Conservation (phyloP, 345 rosid genomes). For the Geranium brycei region DNA sequence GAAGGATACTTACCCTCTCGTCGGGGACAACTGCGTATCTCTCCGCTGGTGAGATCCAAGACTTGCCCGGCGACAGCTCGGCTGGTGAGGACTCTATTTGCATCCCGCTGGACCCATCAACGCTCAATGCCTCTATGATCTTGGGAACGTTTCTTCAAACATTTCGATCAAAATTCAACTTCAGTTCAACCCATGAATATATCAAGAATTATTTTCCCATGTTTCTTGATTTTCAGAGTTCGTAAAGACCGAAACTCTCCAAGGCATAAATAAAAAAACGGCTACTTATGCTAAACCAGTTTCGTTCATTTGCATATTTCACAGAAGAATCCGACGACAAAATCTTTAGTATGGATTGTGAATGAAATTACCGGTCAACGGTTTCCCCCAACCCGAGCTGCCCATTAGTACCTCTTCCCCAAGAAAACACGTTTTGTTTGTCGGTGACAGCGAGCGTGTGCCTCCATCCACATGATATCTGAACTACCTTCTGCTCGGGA, state of each 20-base stretch:
- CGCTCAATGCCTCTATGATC: conserved; percentile 62
- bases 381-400: conserved; percentile 89
- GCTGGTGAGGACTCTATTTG: conserved; percentile 51
- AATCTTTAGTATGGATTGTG: no score
- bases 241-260: no score
- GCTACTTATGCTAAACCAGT: no score
- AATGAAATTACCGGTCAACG: conserved; percentile 45
- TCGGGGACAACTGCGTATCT: conserved; percentile 91
- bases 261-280: no score
- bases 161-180: conserved; percentile 4
- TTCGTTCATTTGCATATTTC: no score
- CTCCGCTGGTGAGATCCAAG: conserved; percentile 75
- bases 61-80: conserved; percentile 69
- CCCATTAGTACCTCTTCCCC: conserved; percentile 99
- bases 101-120: conserved; percentile 70
- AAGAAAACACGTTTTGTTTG: conserved; percentile 62
- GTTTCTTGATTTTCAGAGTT: no score
- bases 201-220: no score
- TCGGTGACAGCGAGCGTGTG: conserved; percentile 90
- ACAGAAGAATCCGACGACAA: no score
- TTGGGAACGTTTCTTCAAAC: conserved; percentile 49
- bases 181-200: background rate
- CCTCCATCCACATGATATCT: conserved; percentile 94
- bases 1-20: conserved; percentile 47
- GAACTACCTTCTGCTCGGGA: conserved; percentile 55